Base-by-base conservation (phyloP, 2,329 filamentous ascomycete species). In the Aspergillus tamarii region DNA sequence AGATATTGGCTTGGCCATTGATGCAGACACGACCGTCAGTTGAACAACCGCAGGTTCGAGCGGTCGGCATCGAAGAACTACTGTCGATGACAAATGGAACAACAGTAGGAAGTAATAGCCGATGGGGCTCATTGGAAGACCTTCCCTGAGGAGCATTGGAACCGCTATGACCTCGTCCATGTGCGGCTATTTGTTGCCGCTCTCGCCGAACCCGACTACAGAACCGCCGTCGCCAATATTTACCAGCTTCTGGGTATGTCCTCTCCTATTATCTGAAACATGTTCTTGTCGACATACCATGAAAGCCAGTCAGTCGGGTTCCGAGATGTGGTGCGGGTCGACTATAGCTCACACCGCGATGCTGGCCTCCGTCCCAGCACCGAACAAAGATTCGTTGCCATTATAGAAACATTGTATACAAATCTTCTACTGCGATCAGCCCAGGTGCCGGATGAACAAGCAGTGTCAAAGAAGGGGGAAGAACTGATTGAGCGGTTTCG, bases 101-200 rank as follows among this genome's bases (percentile, higher is more conserved):
- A 30, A 30, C 3, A 30, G 30, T 6, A 30, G 30, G 30, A 30
- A 30, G 30, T 6, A 30, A 30, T 30, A 30, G 30, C 30, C 30
- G 30, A 30, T 30, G 4, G 30, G 30, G 30, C 30, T 30, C 30
- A 6, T 30, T 9, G 30, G 30, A 6, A 30, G 6, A 6, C 30
- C 30, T 73, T 73, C 54, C 67, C 70, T 2, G 43, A 58, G 4
- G 69, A 72, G 36, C 67, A 72, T 57, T 63, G 68, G 26, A 69
- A 67, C 10, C 59, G 63, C 28, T 75, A 72, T 57, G 73, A 75
- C 57, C 59, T 73, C 23, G 73, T 75, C 5, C 66, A 74, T 62
- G 65, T 72, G 14, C 61, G 70, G 19, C 65, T 74, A 23, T 58
- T 71, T 54, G 52, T 71, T 28, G 70, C 67, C 19, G 69, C 69